phyloP scores from a whole-genome alignment of 805 yeast genomes.

The Metschnikowia anglica region DNA sequence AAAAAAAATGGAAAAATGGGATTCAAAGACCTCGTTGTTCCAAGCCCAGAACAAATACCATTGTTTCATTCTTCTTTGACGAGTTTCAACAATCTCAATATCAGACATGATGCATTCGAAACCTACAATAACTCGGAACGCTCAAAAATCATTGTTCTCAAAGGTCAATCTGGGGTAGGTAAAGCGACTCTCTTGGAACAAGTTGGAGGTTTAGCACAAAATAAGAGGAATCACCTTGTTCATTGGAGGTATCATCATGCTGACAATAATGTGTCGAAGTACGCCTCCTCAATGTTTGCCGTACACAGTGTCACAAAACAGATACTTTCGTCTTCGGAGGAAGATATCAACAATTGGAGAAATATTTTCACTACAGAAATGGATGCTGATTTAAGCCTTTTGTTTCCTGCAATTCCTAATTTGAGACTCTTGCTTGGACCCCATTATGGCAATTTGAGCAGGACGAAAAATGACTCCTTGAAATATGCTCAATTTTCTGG shows the following conservation, averaged over 20 bases:
- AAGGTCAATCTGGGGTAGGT: constrained; percentile 48
- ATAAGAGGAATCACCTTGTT: constrained; percentile 30
- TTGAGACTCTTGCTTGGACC: constrained; percentile 43
- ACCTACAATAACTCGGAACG: constrained; percentile 7
- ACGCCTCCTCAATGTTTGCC: constrained; percentile 38
- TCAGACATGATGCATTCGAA: constrained; percentile 7
- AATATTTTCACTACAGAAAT: constrained; percentile 37
- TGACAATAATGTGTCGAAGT: constrained; percentile 31
- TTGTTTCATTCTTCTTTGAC: constrained; percentile 14
- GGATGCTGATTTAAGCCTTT: constrained; percentile 41
- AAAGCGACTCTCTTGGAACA: constrained; percentile 44
- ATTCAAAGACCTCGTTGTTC: constrained; percentile 4
- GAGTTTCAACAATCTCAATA: background rate
- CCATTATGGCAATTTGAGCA: constrained; percentile 29
- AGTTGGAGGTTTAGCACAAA: constrained; percentile 33
- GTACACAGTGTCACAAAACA: constrained; percentile 41
- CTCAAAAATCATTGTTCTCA: constrained; percentile 29
- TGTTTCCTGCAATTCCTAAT: constrained; percentile 47
- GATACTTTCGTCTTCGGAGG: constrained; percentile 38
- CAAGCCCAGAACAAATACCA: constrained; percentile 7
- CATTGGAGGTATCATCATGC: constrained; percentile 33
- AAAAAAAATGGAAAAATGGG: constrained; percentile 5
- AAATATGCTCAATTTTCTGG: background rate
- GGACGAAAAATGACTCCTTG: background rate
- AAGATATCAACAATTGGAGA: constrained; percentile 40